These are phyloP conservation scores for Theileria orientalis DNA, from an alignment of 169 alveolate genomes.

Conservation along the genomic window DNA sequence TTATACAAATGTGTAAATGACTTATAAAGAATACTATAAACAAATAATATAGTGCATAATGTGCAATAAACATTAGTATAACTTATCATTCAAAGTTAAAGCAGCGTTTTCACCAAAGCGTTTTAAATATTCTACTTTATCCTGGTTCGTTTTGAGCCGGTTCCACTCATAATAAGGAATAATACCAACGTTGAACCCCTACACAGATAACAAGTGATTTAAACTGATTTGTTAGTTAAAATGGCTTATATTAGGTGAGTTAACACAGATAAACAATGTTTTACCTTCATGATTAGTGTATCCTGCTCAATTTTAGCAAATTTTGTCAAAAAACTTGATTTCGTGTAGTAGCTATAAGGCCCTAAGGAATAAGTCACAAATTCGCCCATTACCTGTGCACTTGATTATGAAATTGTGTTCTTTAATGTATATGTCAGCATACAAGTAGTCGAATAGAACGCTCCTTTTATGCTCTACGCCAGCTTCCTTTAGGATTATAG, in stretches of 20 bases:
- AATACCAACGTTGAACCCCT: conserved; percentile 50
- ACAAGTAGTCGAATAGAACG: conserved; percentile 63
- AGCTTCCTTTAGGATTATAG: conserved; percentile 46
- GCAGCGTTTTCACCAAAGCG: conserved; percentile 43
- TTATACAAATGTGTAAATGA: too few species aligned
- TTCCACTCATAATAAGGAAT: conserved; percentile 64
- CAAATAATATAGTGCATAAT: too few species aligned
- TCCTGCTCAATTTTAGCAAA: conserved; percentile 42
- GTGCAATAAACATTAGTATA: too few species aligned
- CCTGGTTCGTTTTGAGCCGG: conserved; percentile 50
- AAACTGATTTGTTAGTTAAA: neutral
- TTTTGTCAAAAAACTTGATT: conserved; percentile 48
- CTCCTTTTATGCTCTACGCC: conserved; percentile 66
- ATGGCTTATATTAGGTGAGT: neutral
- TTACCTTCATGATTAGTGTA: conserved; percentile 45
- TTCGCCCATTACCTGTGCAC: conserved; percentile 57
- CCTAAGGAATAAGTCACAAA: conserved; percentile 28
- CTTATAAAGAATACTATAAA: too few species aligned
- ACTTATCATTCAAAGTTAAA: neutral
- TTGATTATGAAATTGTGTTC: conserved; percentile 60
- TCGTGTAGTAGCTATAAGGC: conserved; percentile 78
- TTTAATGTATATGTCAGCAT: conserved; percentile 71
- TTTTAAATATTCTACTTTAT: conserved; percentile 31
- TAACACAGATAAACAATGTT: too few species aligned
- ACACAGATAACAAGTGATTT: neutral